phyloP scores from a whole-genome alignment of 495 filamentous ascomycete genomes.

The Penicillium atrosanguineum region DNA sequence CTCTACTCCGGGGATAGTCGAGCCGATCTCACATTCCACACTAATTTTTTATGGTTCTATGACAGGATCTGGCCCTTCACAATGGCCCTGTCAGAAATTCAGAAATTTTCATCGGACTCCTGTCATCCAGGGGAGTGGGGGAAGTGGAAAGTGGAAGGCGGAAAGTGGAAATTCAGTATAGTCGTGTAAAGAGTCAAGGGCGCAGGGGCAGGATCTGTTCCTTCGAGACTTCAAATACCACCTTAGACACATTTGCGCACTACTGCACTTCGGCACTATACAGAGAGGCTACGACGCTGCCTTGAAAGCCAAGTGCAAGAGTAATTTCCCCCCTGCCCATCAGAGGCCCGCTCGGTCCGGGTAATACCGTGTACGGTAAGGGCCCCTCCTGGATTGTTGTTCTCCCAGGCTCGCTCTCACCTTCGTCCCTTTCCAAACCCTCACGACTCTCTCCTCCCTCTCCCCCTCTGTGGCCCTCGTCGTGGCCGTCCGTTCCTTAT shows the following conservation, averaged over 20 bases:
- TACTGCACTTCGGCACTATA: neutral
- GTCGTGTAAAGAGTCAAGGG: constrained; percentile 1
- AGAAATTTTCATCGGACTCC: neutral
- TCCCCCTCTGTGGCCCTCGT: constrained; percentile 34
- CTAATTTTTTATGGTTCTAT: neutral
- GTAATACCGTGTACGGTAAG: constrained; percentile 13
- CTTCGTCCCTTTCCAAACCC: constrained; percentile 24
- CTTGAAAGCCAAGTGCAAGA: neutral
- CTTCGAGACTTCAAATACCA: neutral
- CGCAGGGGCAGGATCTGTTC: constrained; percentile 3
- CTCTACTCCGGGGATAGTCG: constrained; percentile 1
- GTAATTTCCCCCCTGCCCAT: neutral
- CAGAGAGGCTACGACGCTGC: neutral
- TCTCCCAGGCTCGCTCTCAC: constrained; percentile 8
- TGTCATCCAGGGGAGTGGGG: neutral
- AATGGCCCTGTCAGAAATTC: neutral
- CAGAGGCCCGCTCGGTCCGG: neutral
- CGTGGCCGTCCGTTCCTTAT: constrained; percentile 51
- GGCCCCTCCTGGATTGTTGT: constrained; percentile 22
- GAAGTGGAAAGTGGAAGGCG: neutral
- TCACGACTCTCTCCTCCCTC: constrained; percentile 19
- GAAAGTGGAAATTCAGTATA: neutral
- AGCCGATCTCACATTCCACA: neutral
- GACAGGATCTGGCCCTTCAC: neutral
- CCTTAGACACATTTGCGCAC: constrained; percentile 3